Percentiles rank a stretch among this genome's conserved stretches.
Evolutionary conservation across 2,329 filamentous ascomycete genomes (phyloP).

Genomic region (Pseudogymnoascus sp.): DNA sequence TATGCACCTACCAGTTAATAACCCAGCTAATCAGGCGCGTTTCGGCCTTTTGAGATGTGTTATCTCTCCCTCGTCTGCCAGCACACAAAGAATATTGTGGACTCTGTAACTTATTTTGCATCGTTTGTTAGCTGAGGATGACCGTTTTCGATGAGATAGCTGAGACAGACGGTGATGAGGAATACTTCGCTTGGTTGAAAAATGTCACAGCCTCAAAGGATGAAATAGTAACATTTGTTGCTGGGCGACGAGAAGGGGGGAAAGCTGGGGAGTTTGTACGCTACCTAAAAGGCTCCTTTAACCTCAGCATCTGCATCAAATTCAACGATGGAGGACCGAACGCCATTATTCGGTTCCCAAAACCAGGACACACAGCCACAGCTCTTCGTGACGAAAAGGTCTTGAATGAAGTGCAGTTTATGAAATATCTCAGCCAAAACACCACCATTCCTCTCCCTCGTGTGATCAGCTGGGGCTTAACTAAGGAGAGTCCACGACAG

Average conservation of each 20-base stretch:
- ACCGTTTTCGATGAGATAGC: background rate
- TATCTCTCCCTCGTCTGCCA: too few relatives aligned
- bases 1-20: too few relatives aligned
- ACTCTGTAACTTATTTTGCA: too few relatives aligned
- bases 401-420: conserved; percentile 6
- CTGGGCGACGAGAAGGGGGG: background rate
- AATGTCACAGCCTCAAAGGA: background rate
- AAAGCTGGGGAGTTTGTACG: too few relatives aligned
- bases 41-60: too few relatives aligned
- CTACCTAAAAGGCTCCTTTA: conserved; percentile 15
- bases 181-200: background rate
- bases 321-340: conserved; percentile 10
- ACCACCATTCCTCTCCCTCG: conserved; percentile 10
- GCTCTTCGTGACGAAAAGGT: conserved; percentile 9
- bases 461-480: conserved; percentile 12
- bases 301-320: conserved; percentile 12
- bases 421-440: conserved; percentile 9
- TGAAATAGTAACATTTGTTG: background rate
- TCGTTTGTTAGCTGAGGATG: too few relatives aligned
- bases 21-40: too few relatives aligned
- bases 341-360: conserved; percentile 12
- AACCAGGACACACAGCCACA: conserved; percentile 10
- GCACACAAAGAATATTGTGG: too few relatives aligned
- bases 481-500: conserved; percentile 12
- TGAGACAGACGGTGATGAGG: background rate